These are phyloP conservation scores for Geum urbanum DNA, from an alignment of 306 rosid genomes.

Conservation along the genomic window DNA sequence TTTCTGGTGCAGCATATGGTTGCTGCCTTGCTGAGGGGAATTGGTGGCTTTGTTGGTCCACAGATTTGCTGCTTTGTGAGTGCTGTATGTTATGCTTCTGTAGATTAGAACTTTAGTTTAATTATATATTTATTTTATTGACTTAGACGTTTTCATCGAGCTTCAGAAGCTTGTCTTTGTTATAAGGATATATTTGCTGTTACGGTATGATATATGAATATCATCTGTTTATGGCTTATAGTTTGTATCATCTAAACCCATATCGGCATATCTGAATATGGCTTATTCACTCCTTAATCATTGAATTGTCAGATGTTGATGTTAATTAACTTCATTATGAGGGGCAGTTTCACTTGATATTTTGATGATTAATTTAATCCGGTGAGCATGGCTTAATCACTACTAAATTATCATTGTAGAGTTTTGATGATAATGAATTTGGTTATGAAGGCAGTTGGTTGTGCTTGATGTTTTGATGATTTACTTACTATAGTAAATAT, in stretches of 20 bases:
- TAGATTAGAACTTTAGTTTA: not conserved
- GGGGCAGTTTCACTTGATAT: not conserved
- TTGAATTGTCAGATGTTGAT: too few relatives aligned
- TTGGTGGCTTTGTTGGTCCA: not conserved
- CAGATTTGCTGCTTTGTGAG: not conserved
- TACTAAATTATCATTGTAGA: too few relatives aligned
- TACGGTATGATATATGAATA: not conserved
- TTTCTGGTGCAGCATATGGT: not conserved
- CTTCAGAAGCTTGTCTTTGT: not conserved
- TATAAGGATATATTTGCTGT: not conserved
- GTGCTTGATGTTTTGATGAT: too few relatives aligned
- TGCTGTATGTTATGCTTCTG: not conserved
- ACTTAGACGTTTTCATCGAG: not conserved
- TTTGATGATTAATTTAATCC: not conserved
- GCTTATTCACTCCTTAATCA: too few relatives aligned
- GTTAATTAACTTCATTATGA: too few relatives aligned
- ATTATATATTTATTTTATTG: not conserved
- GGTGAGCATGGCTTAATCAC: too few relatives aligned
- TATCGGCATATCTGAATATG: not conserved
- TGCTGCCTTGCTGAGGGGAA: not conserved
- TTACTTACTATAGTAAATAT: too few relatives aligned
- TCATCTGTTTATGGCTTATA: not conserved
- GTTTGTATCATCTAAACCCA: not conserved
- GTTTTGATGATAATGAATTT: too few relatives aligned
- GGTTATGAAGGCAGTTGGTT: too few relatives aligned